These are phyloP conservation scores for Musa balbisiana DNA, from an alignment of 202 grass and related monocot species.

Conservation along the genomic window DNA sequence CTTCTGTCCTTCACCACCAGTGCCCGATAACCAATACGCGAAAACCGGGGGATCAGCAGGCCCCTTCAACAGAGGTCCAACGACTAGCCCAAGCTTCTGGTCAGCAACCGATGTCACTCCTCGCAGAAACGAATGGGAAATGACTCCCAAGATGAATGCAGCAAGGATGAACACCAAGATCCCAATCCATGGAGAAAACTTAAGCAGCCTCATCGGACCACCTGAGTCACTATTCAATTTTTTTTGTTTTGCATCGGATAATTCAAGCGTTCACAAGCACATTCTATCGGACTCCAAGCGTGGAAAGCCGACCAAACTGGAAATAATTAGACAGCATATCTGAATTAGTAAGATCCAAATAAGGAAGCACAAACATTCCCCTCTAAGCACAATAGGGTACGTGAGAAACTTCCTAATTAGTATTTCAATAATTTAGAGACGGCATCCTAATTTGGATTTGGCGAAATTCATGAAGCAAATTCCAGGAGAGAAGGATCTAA, in stretches of 20 bases:
- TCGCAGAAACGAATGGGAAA: constrained; percentile 10
- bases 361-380: background rate
- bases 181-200: background rate
- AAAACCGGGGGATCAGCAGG: constrained; percentile 31
- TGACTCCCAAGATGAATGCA: background rate
- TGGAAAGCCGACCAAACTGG: background rate
- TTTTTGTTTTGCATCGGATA: background rate
- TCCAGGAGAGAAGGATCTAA: background rate
- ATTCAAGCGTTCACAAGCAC: background rate
- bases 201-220: constrained; percentile 4
- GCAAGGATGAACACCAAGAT: background rate
- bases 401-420: background rate
- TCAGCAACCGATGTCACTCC: background rate
- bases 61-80: background rate
- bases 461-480: background rate
- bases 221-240: background rate
- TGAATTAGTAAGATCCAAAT: background rate
- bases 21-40: constrained; percentile 77
- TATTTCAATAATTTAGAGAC: background rate
- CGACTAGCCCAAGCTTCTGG: background rate
- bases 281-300: background rate
- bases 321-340: background rate
- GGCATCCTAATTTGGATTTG: background rate
- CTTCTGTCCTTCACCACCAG: constrained; percentile 34
- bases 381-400: background rate